Percentiles rank a stretch among this genome's conserved stretches.
Evolutionary conservation across 1,139 yeast genomes (phyloP).

Genomic region (Pichia sp.): DNA sequence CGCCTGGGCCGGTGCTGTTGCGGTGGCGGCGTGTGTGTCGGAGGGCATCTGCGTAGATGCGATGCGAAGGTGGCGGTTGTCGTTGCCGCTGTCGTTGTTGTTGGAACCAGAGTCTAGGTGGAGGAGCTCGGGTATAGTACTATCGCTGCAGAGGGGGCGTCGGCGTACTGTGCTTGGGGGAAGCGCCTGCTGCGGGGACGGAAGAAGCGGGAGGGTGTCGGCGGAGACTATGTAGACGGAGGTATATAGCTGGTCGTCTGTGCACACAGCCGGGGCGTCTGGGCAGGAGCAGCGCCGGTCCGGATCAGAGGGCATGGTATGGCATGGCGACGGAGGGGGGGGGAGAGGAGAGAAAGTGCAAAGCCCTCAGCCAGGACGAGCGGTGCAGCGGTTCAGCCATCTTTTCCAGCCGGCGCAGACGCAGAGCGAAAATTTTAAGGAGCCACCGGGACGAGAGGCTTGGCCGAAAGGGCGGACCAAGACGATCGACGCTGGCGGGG

Average conservation of each 20-base stretch:
- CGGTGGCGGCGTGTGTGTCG: background rate
- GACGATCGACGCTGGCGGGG: background rate
- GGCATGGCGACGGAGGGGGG: too few species aligned
- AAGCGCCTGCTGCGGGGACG: too few species aligned
- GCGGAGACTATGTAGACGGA: background rate
- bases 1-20: background rate
- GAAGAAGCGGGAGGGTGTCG: background rate
- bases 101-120: too few species aligned
- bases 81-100: background rate
- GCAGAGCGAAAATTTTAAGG: conserved; percentile 1
- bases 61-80: background rate
- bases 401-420: too few species aligned
- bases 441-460: conserved; percentile 6
- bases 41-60: background rate
- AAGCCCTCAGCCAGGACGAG: conserved; percentile 3
- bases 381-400: background rate
- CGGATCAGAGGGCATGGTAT: background rate
- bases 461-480: background rate
- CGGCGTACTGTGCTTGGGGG: too few species aligned
- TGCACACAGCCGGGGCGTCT: too few species aligned
- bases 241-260: too few species aligned
- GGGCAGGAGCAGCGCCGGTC: too few species aligned
- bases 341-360: conserved; percentile 3
- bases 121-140: too few species aligned
- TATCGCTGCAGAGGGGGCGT: too few species aligned